Base-by-base conservation (phyloP, 2,329 filamentous ascomycete genomes). In the Exophiala mesophila region DNA sequence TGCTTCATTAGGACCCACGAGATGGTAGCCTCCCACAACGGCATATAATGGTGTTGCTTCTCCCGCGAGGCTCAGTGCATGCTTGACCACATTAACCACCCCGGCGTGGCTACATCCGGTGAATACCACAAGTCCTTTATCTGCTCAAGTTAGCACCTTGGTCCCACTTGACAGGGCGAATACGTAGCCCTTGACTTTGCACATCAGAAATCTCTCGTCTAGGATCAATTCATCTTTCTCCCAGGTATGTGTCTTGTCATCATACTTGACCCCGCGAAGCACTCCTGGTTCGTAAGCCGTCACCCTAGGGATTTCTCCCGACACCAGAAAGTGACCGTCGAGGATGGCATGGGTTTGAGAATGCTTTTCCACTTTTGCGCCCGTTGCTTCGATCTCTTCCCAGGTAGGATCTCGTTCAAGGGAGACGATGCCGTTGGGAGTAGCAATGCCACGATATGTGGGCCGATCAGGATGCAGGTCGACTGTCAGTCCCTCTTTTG, bases 21-120 rank as follows among this genome's bases (percentile, higher is more conserved):
- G 65, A 54, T 77, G 74, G 34, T 71, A 77, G 0, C 74, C 74
- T 2, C 74, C 74, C 1, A 77, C 61, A 2, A 77, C 63, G 2
- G 71, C 71, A 51, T 76, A 66, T 2, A 77, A 57, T 1, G 69
- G 69, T 3, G 61, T 54, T 1, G 58, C 53, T 3, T 57, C 56
- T 1, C 58, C 61, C 1, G 61, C 51, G 2, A 72, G 58, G 1
- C 68, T 58, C 0, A 70, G 29, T 0, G 73, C 72, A 52, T 76
- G 67, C 29, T 63, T 65, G 1, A 66, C 60, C 2, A 69, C 65
- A 51, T 78, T 78, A 39, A 77, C 68, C 5, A 77, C 69, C 1
- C 74, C 74, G 0, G 73, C 71, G 43, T 78, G 74, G 49, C 70
- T 73, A 59, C 74, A 78, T 8, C 73, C 74, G 0, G 73, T 76